A percentile compares a stretch with the other conserved stretches of the same genome.
These are phyloP conservation scores for Phaeoacremonium minimum DNA, from an alignment of 2,329 filamentous ascomycete genomes.

Conservation along the genomic window DNA sequence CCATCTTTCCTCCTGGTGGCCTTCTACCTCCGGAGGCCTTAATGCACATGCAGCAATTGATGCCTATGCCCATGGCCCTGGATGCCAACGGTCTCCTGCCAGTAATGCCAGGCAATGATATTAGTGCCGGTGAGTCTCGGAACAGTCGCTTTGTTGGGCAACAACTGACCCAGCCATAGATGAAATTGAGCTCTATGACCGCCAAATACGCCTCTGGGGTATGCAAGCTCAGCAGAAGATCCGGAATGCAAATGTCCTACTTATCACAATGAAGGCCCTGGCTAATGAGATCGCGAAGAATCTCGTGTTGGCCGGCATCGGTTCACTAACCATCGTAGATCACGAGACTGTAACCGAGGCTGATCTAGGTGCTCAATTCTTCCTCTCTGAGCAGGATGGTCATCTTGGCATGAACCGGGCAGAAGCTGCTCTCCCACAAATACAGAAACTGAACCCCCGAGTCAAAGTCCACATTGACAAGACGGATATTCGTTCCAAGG, in stretches of 20 bases:
- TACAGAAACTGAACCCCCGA: conserved; percentile 85
- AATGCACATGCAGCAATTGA: conserved; percentile 21
- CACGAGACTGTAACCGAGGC: conserved; percentile 69
- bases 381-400: conserved; percentile 62
- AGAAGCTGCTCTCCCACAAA: conserved; percentile 69
- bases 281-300: conserved; percentile 97
- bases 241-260: conserved; percentile 80
- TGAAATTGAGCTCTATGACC: conserved; percentile 95
- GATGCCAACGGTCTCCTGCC: conserved; percentile 9
- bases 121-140: conserved; percentile 12
- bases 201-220: conserved; percentile 96
- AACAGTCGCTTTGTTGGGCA: too few relatives aligned
- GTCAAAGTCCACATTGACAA: conserved; percentile 72
- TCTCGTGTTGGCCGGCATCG: conserved; percentile 87
- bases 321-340: conserved; percentile 85
- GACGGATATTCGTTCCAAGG: conserved; percentile 61
- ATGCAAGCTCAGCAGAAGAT: conserved; percentile 93
- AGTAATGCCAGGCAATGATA: conserved; percentile 6
- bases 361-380: conserved; percentile 80
- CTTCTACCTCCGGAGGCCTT: too few relatives aligned
- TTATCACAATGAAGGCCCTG: conserved; percentile 82
- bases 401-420: conserved; percentile 81
- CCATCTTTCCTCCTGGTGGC: too few relatives aligned
- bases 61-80: conserved; percentile 21
- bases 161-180: conserved; percentile 46